Percentiles rank a stretch among this genome's conserved stretches.
Conservation (phyloP, 2,329 filamentous ascomycete genomes). For the Pseudocercospora cruenta region DNA sequence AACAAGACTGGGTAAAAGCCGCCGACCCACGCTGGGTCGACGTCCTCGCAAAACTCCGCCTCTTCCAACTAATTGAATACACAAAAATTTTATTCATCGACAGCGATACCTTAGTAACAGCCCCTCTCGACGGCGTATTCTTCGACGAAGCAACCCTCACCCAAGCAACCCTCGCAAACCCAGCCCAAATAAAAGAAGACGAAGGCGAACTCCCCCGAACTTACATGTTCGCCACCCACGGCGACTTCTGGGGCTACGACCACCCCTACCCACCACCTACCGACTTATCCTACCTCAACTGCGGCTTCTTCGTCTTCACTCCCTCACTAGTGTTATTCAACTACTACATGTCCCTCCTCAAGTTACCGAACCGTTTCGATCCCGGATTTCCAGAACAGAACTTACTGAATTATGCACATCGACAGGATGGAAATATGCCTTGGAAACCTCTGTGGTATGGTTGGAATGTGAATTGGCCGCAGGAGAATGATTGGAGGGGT, state of each 20-base stretch:
- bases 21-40: constrained; percentile 38
- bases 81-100: constrained; percentile 43
- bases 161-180: constrained; percentile 34
- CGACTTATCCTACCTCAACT: constrained; percentile 39
- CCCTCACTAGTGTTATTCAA: constrained; percentile 40
- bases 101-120: constrained; percentile 39
- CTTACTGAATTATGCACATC: constrained; percentile 46
- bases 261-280: constrained; percentile 38
- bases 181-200: constrained; percentile 34
- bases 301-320: constrained; percentile 45
- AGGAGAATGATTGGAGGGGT: constrained; percentile 40
- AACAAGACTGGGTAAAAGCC: constrained; percentile 37
- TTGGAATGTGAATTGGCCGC: constrained; percentile 48
- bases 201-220: constrained; percentile 43
- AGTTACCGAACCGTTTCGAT: constrained; percentile 40
- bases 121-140: constrained; percentile 37
- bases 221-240: constrained; percentile 46
- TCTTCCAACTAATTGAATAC: constrained; percentile 41
- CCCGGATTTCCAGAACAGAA: constrained; percentile 44
- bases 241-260: constrained; percentile 39
- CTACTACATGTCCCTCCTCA: constrained; percentile 42
- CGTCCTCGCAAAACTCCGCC: constrained; percentile 43
- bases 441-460: constrained; percentile 44
- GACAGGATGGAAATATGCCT: constrained; percentile 45
- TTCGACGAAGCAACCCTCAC: constrained; percentile 42